Conservation (phyloP, 2,329 filamentous ascomycete species). For the Monosporascus sp. region DNA sequence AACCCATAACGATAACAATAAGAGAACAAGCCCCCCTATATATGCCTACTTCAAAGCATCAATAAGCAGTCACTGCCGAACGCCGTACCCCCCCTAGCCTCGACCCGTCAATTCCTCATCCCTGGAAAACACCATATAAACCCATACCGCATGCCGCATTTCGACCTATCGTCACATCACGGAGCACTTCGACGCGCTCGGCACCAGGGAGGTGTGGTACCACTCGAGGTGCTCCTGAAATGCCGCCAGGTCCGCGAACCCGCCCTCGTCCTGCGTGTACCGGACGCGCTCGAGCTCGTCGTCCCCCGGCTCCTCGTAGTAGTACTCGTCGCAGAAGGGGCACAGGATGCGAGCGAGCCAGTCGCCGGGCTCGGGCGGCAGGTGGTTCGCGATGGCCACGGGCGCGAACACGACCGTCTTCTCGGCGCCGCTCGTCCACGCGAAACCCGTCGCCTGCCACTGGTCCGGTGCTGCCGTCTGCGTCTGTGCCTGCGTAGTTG, state of each 20-base stretch:
- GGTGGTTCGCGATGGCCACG: slow-evolving; percentile 53
- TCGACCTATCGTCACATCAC: slow-evolving; percentile 36
- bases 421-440: slow-evolving; percentile 33
- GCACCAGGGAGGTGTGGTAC: slow-evolving; percentile 42
- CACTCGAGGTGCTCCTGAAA: slow-evolving; percentile 54
- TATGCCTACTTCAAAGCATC: no score
- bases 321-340: slow-evolving; percentile 52
- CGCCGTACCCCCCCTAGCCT: slow-evolving; percentile 1
- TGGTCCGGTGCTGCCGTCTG: slow-evolving; percentile 27
- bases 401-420: slow-evolving; percentile 53
- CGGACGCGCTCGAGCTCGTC: slow-evolving; percentile 46
- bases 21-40: no score
- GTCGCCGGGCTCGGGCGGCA: slow-evolving; percentile 43
- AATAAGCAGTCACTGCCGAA: not conserved
- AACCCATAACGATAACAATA: no score
- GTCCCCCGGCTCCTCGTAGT: slow-evolving; percentile 42
- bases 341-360: slow-evolving; percentile 50
- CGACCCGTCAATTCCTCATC: not conserved
- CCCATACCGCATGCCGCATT: no score
- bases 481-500: not conserved
- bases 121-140: no score
- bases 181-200: slow-evolving; percentile 34
- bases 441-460: slow-evolving; percentile 48
- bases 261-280: slow-evolving; percentile 41
- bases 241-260: slow-evolving; percentile 42